A percentile compares a stretch with the other conserved stretches of the same genome.
These are phyloP conservation scores for Xylaria arbuscula DNA, from an alignment of 2,329 filamentous ascomycete species.

Conservation along the genomic window DNA sequence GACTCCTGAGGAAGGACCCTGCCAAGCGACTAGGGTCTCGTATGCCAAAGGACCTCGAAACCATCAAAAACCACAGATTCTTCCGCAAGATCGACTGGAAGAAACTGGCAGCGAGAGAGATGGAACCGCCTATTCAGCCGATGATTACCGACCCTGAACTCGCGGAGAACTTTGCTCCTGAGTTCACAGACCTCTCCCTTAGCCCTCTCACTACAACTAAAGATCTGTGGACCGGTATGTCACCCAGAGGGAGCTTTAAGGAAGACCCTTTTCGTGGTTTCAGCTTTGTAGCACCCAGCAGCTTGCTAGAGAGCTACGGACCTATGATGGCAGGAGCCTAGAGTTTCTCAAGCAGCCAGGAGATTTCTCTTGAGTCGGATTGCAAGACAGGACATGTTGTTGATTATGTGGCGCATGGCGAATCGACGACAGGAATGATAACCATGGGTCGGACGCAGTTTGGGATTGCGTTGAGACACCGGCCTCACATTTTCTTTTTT, in stretches of 20 bases:
- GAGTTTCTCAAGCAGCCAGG: neutral
- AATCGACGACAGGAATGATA: slow-evolving; percentile 3
- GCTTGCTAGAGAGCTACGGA: slow-evolving; percentile 63
- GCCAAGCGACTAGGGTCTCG: slow-evolving; percentile 86
- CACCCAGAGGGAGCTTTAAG: slow-evolving; percentile 53
- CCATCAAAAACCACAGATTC: slow-evolving; percentile 92
- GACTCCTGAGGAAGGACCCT: slow-evolving; percentile 91
- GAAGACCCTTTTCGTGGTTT: slow-evolving; percentile 73
- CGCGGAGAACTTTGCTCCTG: slow-evolving; percentile 94
- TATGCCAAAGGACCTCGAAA: slow-evolving; percentile 87
- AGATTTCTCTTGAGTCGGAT: neutral
- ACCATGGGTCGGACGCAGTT: neutral
- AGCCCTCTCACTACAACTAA: slow-evolving; percentile 72
- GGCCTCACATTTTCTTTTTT: slow-evolving; percentile 8
- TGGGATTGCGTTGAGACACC: neutral
- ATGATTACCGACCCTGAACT: slow-evolving; percentile 95
- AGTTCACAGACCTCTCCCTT: slow-evolving; percentile 88
- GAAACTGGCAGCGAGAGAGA: slow-evolving; percentile 81
- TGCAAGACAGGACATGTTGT: slow-evolving; percentile 5
- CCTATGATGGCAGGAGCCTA: slow-evolving; percentile 50
- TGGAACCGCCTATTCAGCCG: slow-evolving; percentile 90
- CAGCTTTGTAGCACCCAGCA: slow-evolving; percentile 70
- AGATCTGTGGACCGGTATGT: slow-evolving; percentile 55
- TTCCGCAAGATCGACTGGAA: slow-evolving; percentile 98
- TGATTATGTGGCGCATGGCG: slow-evolving; percentile 3